Percentiles rank a stretch among this genome's conserved stretches.
Evolutionary conservation across 2,329 filamentous ascomycete species (phyloP).

Genomic region (Pyrenophora teres): DNA sequence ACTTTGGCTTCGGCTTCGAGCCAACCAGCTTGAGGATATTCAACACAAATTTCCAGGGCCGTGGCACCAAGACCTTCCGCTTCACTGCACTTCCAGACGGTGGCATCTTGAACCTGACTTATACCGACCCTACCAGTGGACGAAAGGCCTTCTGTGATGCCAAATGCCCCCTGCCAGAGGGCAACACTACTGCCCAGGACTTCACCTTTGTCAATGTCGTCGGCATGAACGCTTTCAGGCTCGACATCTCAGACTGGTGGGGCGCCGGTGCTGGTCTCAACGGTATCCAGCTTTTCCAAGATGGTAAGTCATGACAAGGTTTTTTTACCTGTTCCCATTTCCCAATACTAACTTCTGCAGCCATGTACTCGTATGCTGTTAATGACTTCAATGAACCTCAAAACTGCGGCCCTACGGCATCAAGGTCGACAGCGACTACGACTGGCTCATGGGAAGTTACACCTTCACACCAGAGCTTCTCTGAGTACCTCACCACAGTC

Average conservation of each 20-base stretch:
- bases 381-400: constrained; percentile 85
- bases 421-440: constrained; percentile 61
- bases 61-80: constrained; percentile 86
- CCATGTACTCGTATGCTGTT: constrained; percentile 84
- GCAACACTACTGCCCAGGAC: constrained; percentile 77
- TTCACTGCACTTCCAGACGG: constrained; percentile 83
- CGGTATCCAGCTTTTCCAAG: constrained; percentile 84
- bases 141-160: constrained; percentile 74
- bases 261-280: constrained; percentile 82
- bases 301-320: constrained; percentile 51
- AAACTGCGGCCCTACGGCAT: constrained; percentile 69
- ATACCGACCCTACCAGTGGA: constrained; percentile 72
- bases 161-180: constrained; percentile 77
- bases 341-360: constrained; percentile 40
- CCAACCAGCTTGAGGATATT: constrained; percentile 86
- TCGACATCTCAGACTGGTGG: constrained; percentile 88
- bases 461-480: constrained; percentile 69
- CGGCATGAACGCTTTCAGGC: constrained; percentile 83
- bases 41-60: constrained; percentile 83
- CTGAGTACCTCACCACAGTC: constrained; percentile 75
- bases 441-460: constrained; percentile 77
- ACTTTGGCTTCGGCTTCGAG: constrained; percentile 80
- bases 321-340: neutral
- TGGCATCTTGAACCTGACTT: constrained; percentile 96
- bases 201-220: constrained; percentile 92